Evolutionary conservation across 2,329 filamentous ascomycete species (phyloP), one percentile per base, ranked within the genome.

Genomic region (Tolypocladium album): DNA sequence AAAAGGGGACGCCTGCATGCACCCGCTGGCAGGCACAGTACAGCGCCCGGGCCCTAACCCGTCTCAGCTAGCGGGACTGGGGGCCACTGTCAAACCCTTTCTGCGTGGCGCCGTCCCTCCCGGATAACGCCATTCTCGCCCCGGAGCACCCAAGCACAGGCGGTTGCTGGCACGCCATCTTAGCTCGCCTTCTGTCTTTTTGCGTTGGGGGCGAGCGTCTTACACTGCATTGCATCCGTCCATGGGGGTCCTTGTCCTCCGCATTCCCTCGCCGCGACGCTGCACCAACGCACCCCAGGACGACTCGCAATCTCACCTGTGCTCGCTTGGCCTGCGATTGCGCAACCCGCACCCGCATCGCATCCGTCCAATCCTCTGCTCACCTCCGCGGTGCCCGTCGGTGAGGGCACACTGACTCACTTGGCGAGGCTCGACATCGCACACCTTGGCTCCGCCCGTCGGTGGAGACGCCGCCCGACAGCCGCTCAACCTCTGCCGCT

Each of bases 51-150:
- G 36, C 20, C n/a, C 22, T 22, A 24, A n/a, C 9, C 45, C 45
- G 22, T 27, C 13, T 13, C 45, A 27, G 45, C 45, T 47, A 47
- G 45, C 45, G 45, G 9, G 27, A 31, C 27, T 31, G 27, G 27
- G 27, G 27, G 27, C 27, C 27, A 27, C 24, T 50, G 24, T 31
- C 24, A 50, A 27, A 50, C 17, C 47, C 47, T 50, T 50, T 17
- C 36, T 50, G 24, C 22, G 43, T 50, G 47, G 47, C 47, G 47
- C 24, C 45, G 45, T 50, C 45, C 45, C 22, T 24, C 45, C 47
- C 50, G 27, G 68, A 74, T 74, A 72, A 74, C 72, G 72, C 72
- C 71, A 74, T 74, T 70, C 66, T 69, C 62, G 67, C 70, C 68
- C 68, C 68, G 71, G 68, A 74, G 72, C 72, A 74, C 68, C 64